Base-by-base conservation (phyloP, 2,329 filamentous ascomycete genomes). In the Fusarium irregulare region DNA sequence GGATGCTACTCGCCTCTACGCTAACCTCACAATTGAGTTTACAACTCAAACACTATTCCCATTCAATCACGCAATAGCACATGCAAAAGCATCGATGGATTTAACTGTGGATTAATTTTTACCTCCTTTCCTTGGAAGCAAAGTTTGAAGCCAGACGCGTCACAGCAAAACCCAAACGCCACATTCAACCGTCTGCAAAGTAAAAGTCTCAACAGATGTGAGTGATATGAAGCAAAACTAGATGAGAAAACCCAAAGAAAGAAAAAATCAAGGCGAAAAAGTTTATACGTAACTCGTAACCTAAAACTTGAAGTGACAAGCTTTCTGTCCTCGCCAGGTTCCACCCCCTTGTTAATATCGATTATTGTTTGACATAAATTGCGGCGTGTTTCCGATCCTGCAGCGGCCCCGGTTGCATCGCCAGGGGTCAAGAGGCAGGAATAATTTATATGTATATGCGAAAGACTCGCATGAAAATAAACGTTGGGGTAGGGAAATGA, bases 281-380 rank as follows among this genome's bases (percentile, higher is more conserved):
- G n/a, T 53, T 11, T 13, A 18, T 51, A 40, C 44, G 41, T 62
- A 56, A 51, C 11, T 42, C n/a, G 42, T 48, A 50, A n/a, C 25
- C 34, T 41, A 28, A 27, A 62, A 45, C 55, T 44, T 55, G n/a
- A 21, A 56, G 34, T 32, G 18, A 16, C 28, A 27, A 25, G 37
- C 34, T 28, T 54, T 20, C n/a, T 27, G 9, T 40, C 13, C 34
- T 37, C 34, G 34, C 34, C 34, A 37, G 34, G 34, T 41, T 28
- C 37, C 41, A 3, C 14, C 45, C 48, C 61, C 48, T 61, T 41
- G 21, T 66, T 51, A 56, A 64, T 60, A 55, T 23, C 20, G 54
- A 50, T 45, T 64, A 30, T 54, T 48, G 70, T 73, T 68, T 71
- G 64, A 63, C 53, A 50, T 73, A 71, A 42, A 73, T 58, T 46